phyloP scores from a whole-genome alignment of 2,329 filamentous ascomycete genomes.

The Paracoccidioides brasiliensis region DNA sequence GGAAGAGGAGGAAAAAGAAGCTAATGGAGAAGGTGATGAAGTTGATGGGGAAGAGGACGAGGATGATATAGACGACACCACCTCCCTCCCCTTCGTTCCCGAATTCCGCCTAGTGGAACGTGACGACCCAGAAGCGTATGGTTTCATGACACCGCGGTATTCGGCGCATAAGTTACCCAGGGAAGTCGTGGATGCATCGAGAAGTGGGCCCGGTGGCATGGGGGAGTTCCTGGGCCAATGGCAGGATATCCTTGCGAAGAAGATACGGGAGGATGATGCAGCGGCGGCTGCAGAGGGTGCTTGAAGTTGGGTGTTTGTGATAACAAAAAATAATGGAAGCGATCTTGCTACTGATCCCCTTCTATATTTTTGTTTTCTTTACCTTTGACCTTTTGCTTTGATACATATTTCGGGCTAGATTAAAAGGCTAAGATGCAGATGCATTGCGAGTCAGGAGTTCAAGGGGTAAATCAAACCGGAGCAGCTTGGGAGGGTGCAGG shows the following conservation, averaged over 20 bases:
- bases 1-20: slow-evolving; percentile 11
- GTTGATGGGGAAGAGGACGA: slow-evolving; percentile 24
- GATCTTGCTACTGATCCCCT: neutral
- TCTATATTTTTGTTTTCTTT: neutral
- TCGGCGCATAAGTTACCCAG: slow-evolving; percentile 91
- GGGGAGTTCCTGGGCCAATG: slow-evolving; percentile 67
- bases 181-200: slow-evolving; percentile 66
- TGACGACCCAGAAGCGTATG: slow-evolving; percentile 79
- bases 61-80: slow-evolving; percentile 35
- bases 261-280: slow-evolving; percentile 27
- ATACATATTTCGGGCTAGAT: neutral
- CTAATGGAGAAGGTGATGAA: slow-evolving; percentile 13
- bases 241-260: slow-evolving; percentile 44
- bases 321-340: neutral
- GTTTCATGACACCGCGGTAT: slow-evolving; percentile 74
- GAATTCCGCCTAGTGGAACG: slow-evolving; percentile 72
- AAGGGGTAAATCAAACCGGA: neutral
- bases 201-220: slow-evolving; percentile 59
- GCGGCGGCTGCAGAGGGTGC: slow-evolving; percentile 7
- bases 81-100: slow-evolving; percentile 48
- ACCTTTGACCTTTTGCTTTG: neutral
- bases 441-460: neutral
- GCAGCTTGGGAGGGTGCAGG: neutral
- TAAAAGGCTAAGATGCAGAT: neutral
- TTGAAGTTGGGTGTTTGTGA: neutral